Percentiles rank a stretch among this genome's conserved stretches.
Evolutionary conservation across 1,284 basidiomycete genomes (phyloP).

Genomic region (Leccinum griseonigrum): DNA sequence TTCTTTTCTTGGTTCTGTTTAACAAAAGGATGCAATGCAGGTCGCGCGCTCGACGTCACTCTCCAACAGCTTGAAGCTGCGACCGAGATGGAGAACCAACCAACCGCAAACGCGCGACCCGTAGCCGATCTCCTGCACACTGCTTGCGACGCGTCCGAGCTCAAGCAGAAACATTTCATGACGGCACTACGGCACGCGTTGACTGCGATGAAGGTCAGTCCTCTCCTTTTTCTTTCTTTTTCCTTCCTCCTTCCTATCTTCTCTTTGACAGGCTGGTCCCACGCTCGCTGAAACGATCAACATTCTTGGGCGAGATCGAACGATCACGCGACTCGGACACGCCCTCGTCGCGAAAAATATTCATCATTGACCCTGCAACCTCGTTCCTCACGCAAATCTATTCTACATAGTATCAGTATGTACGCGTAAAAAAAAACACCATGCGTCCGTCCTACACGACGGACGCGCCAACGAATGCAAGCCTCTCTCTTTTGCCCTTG

Average conservation of each 20-base stretch:
- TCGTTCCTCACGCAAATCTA: no score
- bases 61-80: neutral
- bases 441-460: neutral
- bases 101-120: conserved; percentile 8
- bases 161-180: conserved; percentile 62
- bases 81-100: neutral
- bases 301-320: conserved; percentile 41
- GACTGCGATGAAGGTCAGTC: conserved; percentile 71
- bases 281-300: conserved; percentile 44
- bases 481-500: neutral
- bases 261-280: conserved; percentile 42
- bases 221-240: neutral
- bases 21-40: conserved; percentile 6
- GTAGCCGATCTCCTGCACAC: conserved; percentile 43
- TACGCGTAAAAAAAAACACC: conserved; percentile 1
- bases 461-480: neutral
- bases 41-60: conserved; percentile 18
- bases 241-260: neutral
- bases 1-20: neutral
- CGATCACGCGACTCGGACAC: conserved; percentile 30
- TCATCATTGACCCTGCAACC: neutral
- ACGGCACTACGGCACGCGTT: conserved; percentile 72
- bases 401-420: neutral
- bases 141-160: conserved; percentile 40
- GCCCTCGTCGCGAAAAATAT: conserved; percentile 1